A percentile compares a stretch with the other conserved stretches of the same genome.
phyloP scores from a whole-genome alignment of 2,329 filamentous ascomycete species.

The Fusarium liriodendri region DNA sequence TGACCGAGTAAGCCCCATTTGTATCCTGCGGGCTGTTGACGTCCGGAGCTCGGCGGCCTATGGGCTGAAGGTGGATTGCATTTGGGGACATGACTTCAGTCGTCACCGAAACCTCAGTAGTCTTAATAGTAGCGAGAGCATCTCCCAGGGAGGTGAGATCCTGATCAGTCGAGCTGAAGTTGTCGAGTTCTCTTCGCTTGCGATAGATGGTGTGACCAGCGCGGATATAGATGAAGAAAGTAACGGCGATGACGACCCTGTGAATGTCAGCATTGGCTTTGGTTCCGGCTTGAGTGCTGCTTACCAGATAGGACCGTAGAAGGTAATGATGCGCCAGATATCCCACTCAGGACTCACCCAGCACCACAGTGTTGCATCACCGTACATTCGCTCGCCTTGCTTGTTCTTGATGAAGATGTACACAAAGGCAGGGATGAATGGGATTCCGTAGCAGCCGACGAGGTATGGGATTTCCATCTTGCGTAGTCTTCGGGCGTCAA shows the following conservation, averaged over 20 bases:
- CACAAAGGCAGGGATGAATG: conserved; percentile 74
- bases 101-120: conserved; percentile 74
- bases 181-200: conserved; percentile 71
- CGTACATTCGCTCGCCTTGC: conserved; percentile 71
- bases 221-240: conserved; percentile 73
- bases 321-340: conserved; percentile 77
- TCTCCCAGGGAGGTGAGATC: conserved; percentile 57
- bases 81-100: conserved; percentile 54
- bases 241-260: conserved; percentile 71
- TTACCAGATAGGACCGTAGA: conserved; percentile 80
- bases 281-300: conserved; percentile 16
- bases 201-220: conserved; percentile 76
- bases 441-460: conserved; percentile 76
- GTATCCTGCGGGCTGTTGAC: conserved; percentile 20
- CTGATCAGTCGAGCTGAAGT: conserved; percentile 61
- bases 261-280: conserved; percentile 22
- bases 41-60: conserved; percentile 34
- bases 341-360: conserved; percentile 78
- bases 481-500: conserved; percentile 71
- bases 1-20: conserved; percentile 60
- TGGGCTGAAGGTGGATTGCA: conserved; percentile 39
- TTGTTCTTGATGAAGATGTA: conserved; percentile 73
- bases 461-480: conserved; percentile 79
- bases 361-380: conserved; percentile 83
- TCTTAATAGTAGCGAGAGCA: conserved; percentile 62